Conservation (phyloP, 108 stramenopile species). For the Nannochloropsis gaditana region DNA sequence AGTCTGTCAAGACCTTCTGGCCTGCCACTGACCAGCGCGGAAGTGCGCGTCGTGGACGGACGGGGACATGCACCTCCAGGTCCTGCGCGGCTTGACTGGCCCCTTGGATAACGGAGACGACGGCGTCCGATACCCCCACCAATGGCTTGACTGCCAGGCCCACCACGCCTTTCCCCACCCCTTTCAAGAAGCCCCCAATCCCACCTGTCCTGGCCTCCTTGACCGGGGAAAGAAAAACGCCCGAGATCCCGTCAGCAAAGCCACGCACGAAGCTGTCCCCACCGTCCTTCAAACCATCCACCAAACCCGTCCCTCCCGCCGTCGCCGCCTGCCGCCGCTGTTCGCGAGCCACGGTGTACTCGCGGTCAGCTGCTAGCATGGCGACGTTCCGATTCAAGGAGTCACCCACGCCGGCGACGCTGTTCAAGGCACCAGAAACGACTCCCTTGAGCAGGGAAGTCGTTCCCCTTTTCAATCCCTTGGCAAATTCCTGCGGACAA, state of each 20-base stretch:
- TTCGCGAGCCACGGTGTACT: background rate
- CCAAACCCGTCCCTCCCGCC: constrained; percentile 22
- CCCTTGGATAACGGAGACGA: constrained; percentile 32
- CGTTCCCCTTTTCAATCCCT: background rate
- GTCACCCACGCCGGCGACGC: background rate
- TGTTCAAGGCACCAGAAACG: background rate
- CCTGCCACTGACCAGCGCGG: background rate
- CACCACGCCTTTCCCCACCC: constrained; percentile 46
- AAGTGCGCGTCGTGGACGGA: background rate
- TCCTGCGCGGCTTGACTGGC: background rate
- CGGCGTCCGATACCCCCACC: constrained; percentile 42
- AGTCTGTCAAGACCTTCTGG: background rate
- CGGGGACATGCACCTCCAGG: background rate
- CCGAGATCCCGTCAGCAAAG: constrained; percentile 3
- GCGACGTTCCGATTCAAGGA: background rate
- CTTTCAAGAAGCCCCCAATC: constrained; percentile 47
- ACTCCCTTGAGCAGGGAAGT: background rate
- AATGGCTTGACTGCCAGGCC: constrained; percentile 54
- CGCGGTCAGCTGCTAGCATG: background rate
- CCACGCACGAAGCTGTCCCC: constrained; percentile 34
- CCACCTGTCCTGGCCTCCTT: constrained; percentile 46
- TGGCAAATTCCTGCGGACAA: background rate
- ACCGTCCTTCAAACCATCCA: constrained; percentile 30
- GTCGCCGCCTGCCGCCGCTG: background rate
- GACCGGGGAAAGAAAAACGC: constrained; percentile 42